These are phyloP conservation scores for Neurospora intermedia DNA, from an alignment of 495 filamentous ascomycete species.

Conservation along the genomic window DNA sequence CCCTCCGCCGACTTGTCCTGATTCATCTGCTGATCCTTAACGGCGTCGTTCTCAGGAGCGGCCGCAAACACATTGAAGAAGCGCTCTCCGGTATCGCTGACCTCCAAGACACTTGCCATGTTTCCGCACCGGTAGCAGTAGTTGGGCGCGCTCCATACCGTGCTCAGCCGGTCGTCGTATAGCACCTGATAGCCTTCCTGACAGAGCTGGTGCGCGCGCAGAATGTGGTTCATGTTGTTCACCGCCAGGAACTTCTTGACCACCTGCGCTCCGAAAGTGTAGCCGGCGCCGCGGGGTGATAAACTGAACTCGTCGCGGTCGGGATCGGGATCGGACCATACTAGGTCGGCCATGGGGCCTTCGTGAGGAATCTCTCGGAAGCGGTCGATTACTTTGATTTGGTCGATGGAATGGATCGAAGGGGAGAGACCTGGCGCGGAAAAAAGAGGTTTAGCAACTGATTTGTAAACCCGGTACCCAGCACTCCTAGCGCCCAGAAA, in stretches of 20 bases:
- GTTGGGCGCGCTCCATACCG: slow-evolving; percentile 95
- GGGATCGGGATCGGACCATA: slow-evolving; percentile 94
- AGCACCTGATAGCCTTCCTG: slow-evolving; percentile 95
- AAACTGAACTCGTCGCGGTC: slow-evolving; percentile 94
- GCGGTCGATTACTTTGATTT: slow-evolving; percentile 98
- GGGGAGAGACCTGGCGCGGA: slow-evolving; percentile 59
- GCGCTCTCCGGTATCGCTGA: slow-evolving; percentile 79
- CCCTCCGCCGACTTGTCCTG: slow-evolving; percentile 35
- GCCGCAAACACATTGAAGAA: slow-evolving; percentile 97
- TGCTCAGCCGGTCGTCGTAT: slow-evolving; percentile 87
- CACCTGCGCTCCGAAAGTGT: slow-evolving; percentile 94
- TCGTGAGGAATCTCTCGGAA: slow-evolving; percentile 98
- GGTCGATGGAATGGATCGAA: slow-evolving; percentile 95
- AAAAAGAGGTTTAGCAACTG: neutral
- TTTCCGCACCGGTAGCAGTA: slow-evolving; percentile 97
- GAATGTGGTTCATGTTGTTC: slow-evolving; percentile 91
- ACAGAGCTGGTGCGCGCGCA: slow-evolving; percentile 93
- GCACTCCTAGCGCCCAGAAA: neutral
- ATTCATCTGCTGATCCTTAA: slow-evolving; percentile 39
- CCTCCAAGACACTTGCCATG: slow-evolving; percentile 92
- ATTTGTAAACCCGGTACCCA: too few species aligned
- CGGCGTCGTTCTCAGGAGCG: slow-evolving; percentile 87
- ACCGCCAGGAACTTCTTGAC: slow-evolving; percentile 96
- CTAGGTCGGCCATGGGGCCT: slow-evolving; percentile 97
- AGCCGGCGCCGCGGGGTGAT: slow-evolving; percentile 86